Base-by-base conservation (phyloP, 257 asterid species). In the Forsythia viridissima region DNA sequence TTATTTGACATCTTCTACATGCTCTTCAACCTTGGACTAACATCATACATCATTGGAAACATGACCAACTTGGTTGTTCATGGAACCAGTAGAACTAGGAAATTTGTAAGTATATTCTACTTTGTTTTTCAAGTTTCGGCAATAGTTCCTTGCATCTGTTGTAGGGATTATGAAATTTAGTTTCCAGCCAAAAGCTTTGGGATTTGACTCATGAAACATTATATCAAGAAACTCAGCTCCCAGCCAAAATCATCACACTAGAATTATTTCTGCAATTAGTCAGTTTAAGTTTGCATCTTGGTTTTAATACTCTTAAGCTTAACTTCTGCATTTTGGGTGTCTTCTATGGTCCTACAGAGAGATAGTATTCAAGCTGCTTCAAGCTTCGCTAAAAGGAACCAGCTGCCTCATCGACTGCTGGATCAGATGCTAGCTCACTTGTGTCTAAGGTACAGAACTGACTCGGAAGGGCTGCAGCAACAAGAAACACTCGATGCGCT, bases 51-150 rank as follows among this genome's bases (percentile, higher is more conserved):
- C 80, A 90, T 93, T 59, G 97, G 98, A 57, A 92, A 92, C 87
- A 91, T 92, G 96, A 92, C 97, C 80, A 92, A 92, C 87, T 79
- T 92, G 91, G 91, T 92, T 73, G 97, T 92, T 46, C 96, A 92
- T 78, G 86, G 92, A 81, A 91, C 97, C 82, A 80, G 90, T 55
- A 86, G 84, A 83, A 92, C 97, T 73, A 86, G 91, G 81, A 86
- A 87, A 84, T 92, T 89, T 69, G 97, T 92, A 88, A 91, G 96
- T 89, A 44, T 72, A 42, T 48, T 39, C 38, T 71, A 24, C 8
- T 4, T 41, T 6, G 79, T 39, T 36, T 46, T 34, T 44, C 42
- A 51, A 38, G 3, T 44, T 57, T 80, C 39, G 37, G 30, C 69
- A 1, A 5, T 75, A 20, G 70, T 3, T 52, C 71, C 63, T 39